Base-by-base conservation (phyloP, 129 eudicot species). In the Dittrichia graveolens region DNA sequence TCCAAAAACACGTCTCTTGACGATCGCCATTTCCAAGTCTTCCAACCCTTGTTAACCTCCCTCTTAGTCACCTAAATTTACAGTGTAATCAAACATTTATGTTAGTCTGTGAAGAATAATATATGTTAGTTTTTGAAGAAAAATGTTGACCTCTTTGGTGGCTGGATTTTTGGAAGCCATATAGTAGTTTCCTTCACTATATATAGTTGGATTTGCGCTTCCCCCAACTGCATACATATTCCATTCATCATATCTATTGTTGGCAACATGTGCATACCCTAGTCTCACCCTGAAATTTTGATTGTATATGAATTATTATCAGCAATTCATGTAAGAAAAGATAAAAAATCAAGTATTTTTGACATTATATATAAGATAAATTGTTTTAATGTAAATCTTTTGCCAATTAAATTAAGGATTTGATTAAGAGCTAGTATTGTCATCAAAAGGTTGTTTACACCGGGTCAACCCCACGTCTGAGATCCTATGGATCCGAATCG, bases 11-110 rank as follows among this genome's bases (percentile, higher is more conserved):
- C 80, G 9, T 90, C 94, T 74, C 67, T 85, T 0, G 88, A 83
- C 15, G 96, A 75, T 53, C 89, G 85, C 94, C 93, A 87, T 67
- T 87, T 90, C 94, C 94, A 90, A 39, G 71, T 83, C 65, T 71
- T 87, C 94, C 96, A 86, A 7, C 89, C 91, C 0, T 72, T 66
- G 8, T 80, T 76, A 8, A 46, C 80, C 53, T 87, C 90, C 68
- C 93, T 87, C 52, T 87, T 84, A 1, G 96, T 90, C 15, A 90
- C 91, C 92, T 86, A 64, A 0, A 24, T 24, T 24, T 24, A 24
- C 31, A 24, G 31, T 24, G 31, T 24, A 24, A 24, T 24, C 2
- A 24, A 24, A 24, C 31, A 0, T 24, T 24, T 24, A 24, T 24
- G 31, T 24, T 24, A 47, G 1, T 8, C 5, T 6, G 7, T 35